Evolutionary conservation across 2,329 filamentous ascomycete genomes (phyloP).

Genomic region (Alternaria triticimaculans): DNA sequence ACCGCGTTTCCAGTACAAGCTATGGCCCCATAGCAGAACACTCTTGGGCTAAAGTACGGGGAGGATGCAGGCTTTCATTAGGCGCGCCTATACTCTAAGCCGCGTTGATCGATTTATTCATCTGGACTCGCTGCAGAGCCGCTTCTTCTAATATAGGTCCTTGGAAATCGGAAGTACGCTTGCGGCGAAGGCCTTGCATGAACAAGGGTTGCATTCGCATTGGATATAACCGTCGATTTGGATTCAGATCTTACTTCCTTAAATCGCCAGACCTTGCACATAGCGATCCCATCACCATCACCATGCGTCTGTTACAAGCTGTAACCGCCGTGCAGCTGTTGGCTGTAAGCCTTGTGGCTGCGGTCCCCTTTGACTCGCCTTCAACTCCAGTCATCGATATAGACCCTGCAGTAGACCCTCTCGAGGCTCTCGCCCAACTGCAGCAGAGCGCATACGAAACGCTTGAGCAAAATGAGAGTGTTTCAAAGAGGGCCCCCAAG

Average conservation of each 20-base stretch:
- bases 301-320: neutral
- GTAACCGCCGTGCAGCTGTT: neutral
- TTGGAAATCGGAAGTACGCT: neutral
- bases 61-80: neutral
- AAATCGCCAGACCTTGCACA: neutral
- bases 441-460: neutral
- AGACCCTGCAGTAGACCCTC: neutral
- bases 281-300: neutral
- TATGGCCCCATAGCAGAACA: neutral
- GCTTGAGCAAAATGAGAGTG: neutral
- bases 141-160: neutral
- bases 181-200: neutral
- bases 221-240: neutral
- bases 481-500: neutral
- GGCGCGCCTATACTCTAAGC: neutral
- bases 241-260: neutral
- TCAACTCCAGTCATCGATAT: neutral
- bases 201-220: neutral
- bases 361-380: neutral
- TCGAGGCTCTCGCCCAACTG: constrained; percentile 5
- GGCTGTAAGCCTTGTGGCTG: neutral
- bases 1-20: neutral
- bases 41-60: neutral
- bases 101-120: neutral
- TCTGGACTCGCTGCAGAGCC: neutral